Percentiles rank a stretch among this genome's conserved stretches.
Evolutionary conservation across 257 asterid species (phyloP).

Genomic region (Leonotis leonurus): DNA sequence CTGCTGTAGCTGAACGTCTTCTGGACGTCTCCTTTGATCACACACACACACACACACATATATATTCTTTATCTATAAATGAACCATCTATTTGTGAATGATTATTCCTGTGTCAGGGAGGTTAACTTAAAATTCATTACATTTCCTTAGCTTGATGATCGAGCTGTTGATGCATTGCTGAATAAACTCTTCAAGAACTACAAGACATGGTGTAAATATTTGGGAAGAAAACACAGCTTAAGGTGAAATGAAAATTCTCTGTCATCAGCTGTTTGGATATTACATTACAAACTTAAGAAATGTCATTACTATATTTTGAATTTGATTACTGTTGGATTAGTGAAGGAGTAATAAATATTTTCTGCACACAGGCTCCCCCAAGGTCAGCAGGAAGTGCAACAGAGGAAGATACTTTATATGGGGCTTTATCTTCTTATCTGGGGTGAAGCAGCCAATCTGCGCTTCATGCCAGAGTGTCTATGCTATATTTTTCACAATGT

Average conservation of each 20-base stretch:
- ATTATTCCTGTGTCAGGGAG: slow-evolving; percentile 9
- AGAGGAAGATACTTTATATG: slow-evolving; percentile 89
- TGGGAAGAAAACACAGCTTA: slow-evolving; percentile 92
- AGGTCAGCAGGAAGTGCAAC: slow-evolving; percentile 74
- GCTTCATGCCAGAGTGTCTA: slow-evolving; percentile 97
- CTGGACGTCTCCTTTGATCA: not conserved
- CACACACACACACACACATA: not conserved
- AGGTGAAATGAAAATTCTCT: slow-evolving; percentile 42
- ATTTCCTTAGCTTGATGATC: slow-evolving; percentile 72
- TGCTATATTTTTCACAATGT: slow-evolving; percentile 98
- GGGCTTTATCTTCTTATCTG: slow-evolving; percentile 96
- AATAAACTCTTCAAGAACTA: slow-evolving; percentile 91
- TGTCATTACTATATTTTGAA: not conserved
- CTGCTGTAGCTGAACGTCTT: not conserved
- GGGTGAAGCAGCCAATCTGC: slow-evolving; percentile 98
- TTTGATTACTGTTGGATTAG: slow-evolving; percentile 5
- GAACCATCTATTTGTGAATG: not conserved
- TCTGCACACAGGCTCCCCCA: slow-evolving; percentile 70
- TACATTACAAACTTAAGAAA: not conserved
- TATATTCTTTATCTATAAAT: not conserved
- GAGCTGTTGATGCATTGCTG: slow-evolving; percentile 92
- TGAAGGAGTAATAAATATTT: slow-evolving; percentile 8
- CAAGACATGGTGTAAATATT: slow-evolving; percentile 94
- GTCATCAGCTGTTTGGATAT: not conserved
- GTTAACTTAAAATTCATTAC: slow-evolving; percentile 10